Percentiles rank a stretch among this genome's conserved stretches.
Conservation (phyloP, 2,329 filamentous ascomycete species). For the Fusarium sp. region DNA sequence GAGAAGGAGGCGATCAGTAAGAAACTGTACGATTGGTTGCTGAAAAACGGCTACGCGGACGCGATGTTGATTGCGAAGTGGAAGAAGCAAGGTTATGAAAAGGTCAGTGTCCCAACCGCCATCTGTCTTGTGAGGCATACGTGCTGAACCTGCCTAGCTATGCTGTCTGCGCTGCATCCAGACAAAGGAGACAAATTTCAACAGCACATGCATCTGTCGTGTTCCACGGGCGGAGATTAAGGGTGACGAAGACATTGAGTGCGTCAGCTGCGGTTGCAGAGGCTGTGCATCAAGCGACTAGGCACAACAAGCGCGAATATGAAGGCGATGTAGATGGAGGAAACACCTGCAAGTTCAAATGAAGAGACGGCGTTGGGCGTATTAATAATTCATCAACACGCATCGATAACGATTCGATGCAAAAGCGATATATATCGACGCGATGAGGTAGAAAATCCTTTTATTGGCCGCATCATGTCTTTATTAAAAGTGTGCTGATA, state of each 20-base stretch:
- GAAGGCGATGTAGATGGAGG: neutral
- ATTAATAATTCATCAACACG: slow-evolving; percentile 23
- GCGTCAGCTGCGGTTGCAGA: slow-evolving; percentile 92
- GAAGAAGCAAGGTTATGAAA: slow-evolving; percentile 99
- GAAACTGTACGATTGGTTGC: slow-evolving; percentile 90
- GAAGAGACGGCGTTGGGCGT: slow-evolving; percentile 41
- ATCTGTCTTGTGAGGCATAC: neutral
- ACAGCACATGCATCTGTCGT: slow-evolving; percentile 95
- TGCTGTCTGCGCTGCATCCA: slow-evolving; percentile 97
- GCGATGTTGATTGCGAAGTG: slow-evolving; percentile 97
- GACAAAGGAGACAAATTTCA: slow-evolving; percentile 99
- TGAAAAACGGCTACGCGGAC: slow-evolving; percentile 97
- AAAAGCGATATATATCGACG: slow-evolving; percentile 14
- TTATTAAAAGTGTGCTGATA: slow-evolving; percentile 49
- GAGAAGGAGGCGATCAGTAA: slow-evolving; percentile 95
- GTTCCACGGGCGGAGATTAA: slow-evolving; percentile 91
- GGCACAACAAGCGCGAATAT: slow-evolving; percentile 8
- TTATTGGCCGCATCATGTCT: slow-evolving; percentile 43
- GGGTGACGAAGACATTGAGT: slow-evolving; percentile 89
- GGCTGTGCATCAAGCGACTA: slow-evolving; percentile 89
- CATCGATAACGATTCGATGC: slow-evolving; percentile 4
- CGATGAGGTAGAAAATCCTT: slow-evolving; percentile 51
- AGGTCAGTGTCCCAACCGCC: slow-evolving; percentile 66
- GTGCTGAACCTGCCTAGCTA: slow-evolving; percentile 62
- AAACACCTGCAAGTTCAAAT: neutral